These are phyloP conservation scores for Exophiala sp. DNA, from an alignment of 2,329 filamentous ascomycete species.

Conservation along the genomic window DNA sequence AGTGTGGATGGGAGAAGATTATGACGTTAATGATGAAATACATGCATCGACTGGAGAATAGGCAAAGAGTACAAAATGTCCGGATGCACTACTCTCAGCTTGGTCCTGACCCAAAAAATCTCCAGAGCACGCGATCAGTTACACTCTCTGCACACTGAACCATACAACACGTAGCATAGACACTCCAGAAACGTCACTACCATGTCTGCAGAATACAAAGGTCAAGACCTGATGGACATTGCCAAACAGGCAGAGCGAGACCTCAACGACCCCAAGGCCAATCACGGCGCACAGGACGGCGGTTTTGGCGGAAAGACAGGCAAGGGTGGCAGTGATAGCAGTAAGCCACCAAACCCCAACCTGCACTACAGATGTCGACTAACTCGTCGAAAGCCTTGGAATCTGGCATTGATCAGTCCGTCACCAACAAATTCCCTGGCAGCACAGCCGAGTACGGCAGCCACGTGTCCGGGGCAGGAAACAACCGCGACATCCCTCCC, in stretches of 20 bases:
- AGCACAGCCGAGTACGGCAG: slow-evolving; percentile 38
- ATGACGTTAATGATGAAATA: too few relatives aligned
- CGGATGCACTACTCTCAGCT: too few relatives aligned
- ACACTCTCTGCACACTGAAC: too few relatives aligned
- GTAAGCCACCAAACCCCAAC: slow-evolving; percentile 29
- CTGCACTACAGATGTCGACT: background rate
- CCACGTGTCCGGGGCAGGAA: slow-evolving; percentile 34
- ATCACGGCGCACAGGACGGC: slow-evolving; percentile 32
- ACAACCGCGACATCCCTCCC: slow-evolving; percentile 39
- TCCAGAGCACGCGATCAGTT: too few relatives aligned
- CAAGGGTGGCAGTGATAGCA: slow-evolving; percentile 37
- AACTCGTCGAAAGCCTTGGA: slow-evolving; percentile 26
- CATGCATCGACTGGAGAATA: too few relatives aligned
- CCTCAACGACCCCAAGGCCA: slow-evolving; percentile 40
- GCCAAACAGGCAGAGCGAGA: slow-evolving; percentile 38
- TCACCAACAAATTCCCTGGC: slow-evolving; percentile 37
- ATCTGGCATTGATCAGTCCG: slow-evolving; percentile 41
- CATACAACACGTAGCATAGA: too few relatives aligned
- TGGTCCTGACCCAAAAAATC: too few relatives aligned
- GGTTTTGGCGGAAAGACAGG: slow-evolving; percentile 27
- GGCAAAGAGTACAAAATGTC: too few relatives aligned
- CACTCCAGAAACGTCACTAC: background rate
- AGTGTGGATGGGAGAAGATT: too few relatives aligned
- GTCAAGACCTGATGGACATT: slow-evolving; percentile 25
- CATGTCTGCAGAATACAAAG: slow-evolving; percentile 24